phyloP scores from a whole-genome alignment of 1,284 basidiomycete genomes.

The Ustilago esculenta region DNA sequence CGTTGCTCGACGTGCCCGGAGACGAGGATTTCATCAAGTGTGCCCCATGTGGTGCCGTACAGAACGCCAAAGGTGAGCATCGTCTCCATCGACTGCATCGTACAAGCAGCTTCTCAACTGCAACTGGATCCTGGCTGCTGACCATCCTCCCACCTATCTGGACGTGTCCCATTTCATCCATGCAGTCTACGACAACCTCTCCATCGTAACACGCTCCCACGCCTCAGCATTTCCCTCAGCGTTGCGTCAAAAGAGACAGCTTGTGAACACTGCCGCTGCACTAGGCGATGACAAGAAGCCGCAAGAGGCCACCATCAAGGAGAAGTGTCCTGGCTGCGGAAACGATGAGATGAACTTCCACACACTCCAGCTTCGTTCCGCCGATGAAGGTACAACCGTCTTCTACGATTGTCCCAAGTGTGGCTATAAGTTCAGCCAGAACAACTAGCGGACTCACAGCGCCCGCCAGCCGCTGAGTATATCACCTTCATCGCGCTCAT shows the following conservation, averaged over 20 bases:
- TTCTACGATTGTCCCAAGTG: slow-evolving; percentile 68
- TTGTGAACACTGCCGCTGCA: slow-evolving; percentile 72
- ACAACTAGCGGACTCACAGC: slow-evolving; percentile 26
- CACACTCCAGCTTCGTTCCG: slow-evolving; percentile 69
- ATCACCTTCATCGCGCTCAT: background rate
- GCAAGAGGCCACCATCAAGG: slow-evolving; percentile 76
- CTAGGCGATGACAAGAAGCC: slow-evolving; percentile 37
- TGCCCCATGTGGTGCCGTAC: slow-evolving; percentile 85
- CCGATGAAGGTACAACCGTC: slow-evolving; percentile 68
- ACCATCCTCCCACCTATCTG: too few species aligned
- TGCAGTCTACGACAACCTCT: slow-evolving; percentile 93
- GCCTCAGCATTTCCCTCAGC: slow-evolving; percentile 93
- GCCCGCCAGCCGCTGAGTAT: too few species aligned
- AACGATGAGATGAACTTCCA: slow-evolving; percentile 68
- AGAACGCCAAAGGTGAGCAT: slow-evolving; percentile 72
- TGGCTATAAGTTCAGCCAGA: slow-evolving; percentile 66
- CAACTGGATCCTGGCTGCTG: background rate
- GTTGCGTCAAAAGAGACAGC: slow-evolving; percentile 84
- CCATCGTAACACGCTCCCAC: slow-evolving; percentile 88
- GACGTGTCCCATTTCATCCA: background rate
- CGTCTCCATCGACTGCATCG: too few species aligned
- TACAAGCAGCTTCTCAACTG: too few species aligned
- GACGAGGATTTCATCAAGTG: slow-evolving; percentile 82
- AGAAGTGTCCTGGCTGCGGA: slow-evolving; percentile 90
- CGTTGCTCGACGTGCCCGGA: slow-evolving; percentile 82